These are phyloP conservation scores for Aspergillus saccharolyticus DNA, from an alignment of 495 filamentous ascomycete genomes.

Conservation along the genomic window DNA sequence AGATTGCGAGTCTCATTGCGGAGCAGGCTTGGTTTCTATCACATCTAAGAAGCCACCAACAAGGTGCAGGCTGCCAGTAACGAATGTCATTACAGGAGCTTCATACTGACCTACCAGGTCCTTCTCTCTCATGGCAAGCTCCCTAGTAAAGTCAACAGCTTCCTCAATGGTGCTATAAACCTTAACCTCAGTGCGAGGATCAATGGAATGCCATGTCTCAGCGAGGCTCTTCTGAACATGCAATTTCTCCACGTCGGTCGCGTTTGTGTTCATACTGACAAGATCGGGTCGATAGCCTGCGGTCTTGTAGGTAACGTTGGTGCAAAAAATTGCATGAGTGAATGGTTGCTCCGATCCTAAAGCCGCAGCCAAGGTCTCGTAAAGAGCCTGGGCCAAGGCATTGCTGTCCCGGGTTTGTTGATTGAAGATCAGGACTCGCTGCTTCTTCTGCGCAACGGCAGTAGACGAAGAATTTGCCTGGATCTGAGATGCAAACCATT, in stretches of 20 bases:
- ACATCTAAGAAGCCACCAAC: conserved; percentile 77
- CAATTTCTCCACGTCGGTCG: conserved; percentile 59
- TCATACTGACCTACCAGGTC: conserved; percentile 29
- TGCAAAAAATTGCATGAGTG: conserved; percentile 80
- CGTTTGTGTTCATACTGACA: conserved; percentile 67
- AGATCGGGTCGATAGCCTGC: conserved; percentile 72
- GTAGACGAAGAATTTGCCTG: conserved; percentile 40
- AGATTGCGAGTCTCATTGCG: conserved; percentile 3
- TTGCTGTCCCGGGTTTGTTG: conserved; percentile 80
- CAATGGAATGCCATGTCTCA: conserved; percentile 64
- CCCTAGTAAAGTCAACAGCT: conserved; percentile 64
- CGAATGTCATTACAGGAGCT: conserved; percentile 45
- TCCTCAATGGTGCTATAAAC: conserved; percentile 81
- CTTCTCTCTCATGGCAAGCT: conserved; percentile 39
- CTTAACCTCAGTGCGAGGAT: conserved; percentile 53
- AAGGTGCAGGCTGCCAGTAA: conserved; percentile 87
- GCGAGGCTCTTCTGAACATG: conserved; percentile 72
- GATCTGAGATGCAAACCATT: conserved; percentile 70
- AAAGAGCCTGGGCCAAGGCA: conserved; percentile 59
- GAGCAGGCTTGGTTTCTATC: conserved; percentile 54
- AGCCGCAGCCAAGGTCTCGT: conserved; percentile 57
- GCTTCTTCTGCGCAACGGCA: conserved; percentile 35
- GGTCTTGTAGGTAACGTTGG: conserved; percentile 73
- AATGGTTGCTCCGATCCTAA: conserved; percentile 56
- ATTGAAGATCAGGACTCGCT: conserved; percentile 85